These are phyloP conservation scores for Flaveria robusta DNA, from an alignment of 129 eudicot genomes.

Conservation along the genomic window DNA sequence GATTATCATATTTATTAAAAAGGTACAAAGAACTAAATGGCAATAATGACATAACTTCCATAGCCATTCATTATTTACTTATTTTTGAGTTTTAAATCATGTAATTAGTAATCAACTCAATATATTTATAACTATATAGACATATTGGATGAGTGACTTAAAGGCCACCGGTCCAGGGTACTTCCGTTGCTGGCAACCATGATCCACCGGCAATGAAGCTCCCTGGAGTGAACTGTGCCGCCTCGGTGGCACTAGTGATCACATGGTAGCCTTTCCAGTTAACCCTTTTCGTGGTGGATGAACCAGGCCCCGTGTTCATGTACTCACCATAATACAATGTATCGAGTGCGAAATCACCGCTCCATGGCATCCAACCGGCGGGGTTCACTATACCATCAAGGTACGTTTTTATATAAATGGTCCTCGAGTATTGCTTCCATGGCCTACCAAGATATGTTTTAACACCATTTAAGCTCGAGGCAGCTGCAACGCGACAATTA, in stretches of 20 bases:
- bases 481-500: constrained; percentile 51
- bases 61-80: constrained; percentile 8
- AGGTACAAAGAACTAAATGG: constrained; percentile 1
- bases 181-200: constrained; percentile 61
- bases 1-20: neutral
- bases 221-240: constrained; percentile 47
- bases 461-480: constrained; percentile 47
- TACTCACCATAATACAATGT: constrained; percentile 75
- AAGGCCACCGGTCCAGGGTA: constrained; percentile 59
- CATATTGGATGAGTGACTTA: constrained; percentile 19
- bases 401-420: constrained; percentile 54
- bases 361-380: constrained; percentile 73
- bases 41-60: neutral
- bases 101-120: constrained; percentile 26
- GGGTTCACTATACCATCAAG: constrained; percentile 53
- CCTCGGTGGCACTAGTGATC: constrained; percentile 52
- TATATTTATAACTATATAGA: neutral
- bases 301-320: constrained; percentile 62
- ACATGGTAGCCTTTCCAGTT: constrained; percentile 70
- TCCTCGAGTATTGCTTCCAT: constrained; percentile 68
- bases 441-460: constrained; percentile 72
- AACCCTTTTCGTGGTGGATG: constrained; percentile 55
- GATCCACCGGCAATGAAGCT: constrained; percentile 60
- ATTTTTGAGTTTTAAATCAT: constrained; percentile 2
- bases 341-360: constrained; percentile 56